Conservation (phyloP, 768 basidiomycete species). For the Russula ochroleuca region DNA sequence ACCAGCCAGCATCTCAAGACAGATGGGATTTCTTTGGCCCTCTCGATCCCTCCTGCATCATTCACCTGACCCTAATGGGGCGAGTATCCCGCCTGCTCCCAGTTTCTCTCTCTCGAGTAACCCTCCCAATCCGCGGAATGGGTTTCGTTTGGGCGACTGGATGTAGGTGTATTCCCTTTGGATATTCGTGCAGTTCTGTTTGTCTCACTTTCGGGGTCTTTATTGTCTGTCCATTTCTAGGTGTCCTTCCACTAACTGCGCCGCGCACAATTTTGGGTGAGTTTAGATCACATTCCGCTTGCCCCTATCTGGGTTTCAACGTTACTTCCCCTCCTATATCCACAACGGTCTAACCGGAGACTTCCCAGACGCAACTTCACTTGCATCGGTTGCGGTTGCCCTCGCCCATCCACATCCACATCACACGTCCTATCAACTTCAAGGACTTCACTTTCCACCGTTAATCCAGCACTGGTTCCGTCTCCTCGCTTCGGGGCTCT, state of each 20-base stretch:
- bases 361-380: slow-evolving; percentile 65
- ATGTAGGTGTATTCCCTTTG: slow-evolving; percentile 49
- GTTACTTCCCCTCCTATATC: slow-evolving; percentile 23
- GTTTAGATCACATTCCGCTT: slow-evolving; percentile 33
- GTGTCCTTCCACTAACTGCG: slow-evolving; percentile 64
- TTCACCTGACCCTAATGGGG: neutral
- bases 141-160: slow-evolving; percentile 70
- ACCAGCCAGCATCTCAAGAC: neutral
- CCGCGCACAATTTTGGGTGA: slow-evolving; percentile 83
- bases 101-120: slow-evolving; percentile 59
- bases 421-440: slow-evolving; percentile 29
- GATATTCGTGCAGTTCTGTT: slow-evolving; percentile 19
- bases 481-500: slow-evolving; percentile 17
- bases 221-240: slow-evolving; percentile 36
- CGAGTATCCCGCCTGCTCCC: slow-evolving; percentile 16
- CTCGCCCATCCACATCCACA: slow-evolving; percentile 40
- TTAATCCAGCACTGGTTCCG: slow-evolving; percentile 25
- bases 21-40: neutral
- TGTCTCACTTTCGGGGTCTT: slow-evolving; percentile 7
- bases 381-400: slow-evolving; percentile 74
- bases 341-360: slow-evolving; percentile 37
- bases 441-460: slow-evolving; percentile 31
- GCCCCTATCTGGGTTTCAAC: slow-evolving; percentile 33
- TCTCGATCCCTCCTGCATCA: neutral
- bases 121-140: slow-evolving; percentile 64